These are phyloP conservation scores for Rhamnella rubrinervis DNA, from an alignment of 331 rosid species.

Conservation along the genomic window DNA sequence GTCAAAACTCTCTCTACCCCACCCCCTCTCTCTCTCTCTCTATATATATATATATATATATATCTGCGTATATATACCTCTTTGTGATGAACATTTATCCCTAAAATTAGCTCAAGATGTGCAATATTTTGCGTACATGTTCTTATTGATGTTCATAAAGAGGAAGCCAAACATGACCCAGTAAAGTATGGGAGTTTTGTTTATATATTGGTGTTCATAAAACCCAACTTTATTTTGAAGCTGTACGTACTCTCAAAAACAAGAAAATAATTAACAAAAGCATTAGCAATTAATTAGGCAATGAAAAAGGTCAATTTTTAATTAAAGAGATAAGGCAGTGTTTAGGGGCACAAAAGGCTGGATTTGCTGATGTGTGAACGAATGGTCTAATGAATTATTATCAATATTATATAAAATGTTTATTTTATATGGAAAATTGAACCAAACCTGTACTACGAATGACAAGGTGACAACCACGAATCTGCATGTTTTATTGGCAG, in stretches of 20 bases:
- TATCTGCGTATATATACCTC: too few relatives aligned
- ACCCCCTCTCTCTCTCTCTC: too few relatives aligned
- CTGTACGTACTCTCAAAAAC: too few relatives aligned
- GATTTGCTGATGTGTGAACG: constrained; percentile 13
- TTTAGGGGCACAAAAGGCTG: constrained; percentile 1
- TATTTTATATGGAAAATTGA: constrained; percentile 10
- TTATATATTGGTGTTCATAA: too few relatives aligned
- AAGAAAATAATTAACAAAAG: too few relatives aligned
- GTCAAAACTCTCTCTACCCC: not conserved
- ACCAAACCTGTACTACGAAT: constrained; percentile 8
- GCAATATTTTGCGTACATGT: constrained; percentile 11
- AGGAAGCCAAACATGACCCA: constrained; percentile 1
- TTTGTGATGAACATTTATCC: constrained; percentile 2
- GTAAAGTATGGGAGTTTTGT: not conserved
- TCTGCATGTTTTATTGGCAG: constrained; percentile 27
- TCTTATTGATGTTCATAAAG: constrained; percentile 19
- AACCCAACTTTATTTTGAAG: too few relatives aligned
- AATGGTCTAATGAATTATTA: not conserved
- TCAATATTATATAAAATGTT: not conserved
- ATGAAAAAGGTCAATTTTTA: not conserved
- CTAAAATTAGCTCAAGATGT: not conserved
- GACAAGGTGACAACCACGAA: constrained; percentile 26
- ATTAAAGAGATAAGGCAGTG: not conserved
- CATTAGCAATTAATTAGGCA: not conserved
- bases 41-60: not conserved